Conservation (phyloP, 2,329 filamentous ascomycete genomes). For the Penicillium glabrum region DNA sequence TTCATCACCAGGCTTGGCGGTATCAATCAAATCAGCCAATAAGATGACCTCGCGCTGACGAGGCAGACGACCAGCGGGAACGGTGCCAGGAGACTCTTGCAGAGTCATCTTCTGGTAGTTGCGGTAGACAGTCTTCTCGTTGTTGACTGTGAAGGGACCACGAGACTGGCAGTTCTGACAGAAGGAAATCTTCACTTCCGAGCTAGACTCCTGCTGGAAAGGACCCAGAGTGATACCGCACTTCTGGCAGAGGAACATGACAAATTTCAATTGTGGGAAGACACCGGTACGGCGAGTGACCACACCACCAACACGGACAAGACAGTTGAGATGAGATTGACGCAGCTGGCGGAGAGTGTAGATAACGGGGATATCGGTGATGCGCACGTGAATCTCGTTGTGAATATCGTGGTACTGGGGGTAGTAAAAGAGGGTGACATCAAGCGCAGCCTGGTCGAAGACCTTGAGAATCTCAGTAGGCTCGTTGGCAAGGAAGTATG, state of each 20-base stretch:
- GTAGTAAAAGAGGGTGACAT: conserved; percentile 92
- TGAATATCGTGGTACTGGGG: conserved; percentile 98
- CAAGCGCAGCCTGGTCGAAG: conserved; percentile 95
- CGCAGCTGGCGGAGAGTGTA: conserved; percentile 94
- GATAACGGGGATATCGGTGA: conserved; percentile 89
- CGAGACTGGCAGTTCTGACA: conserved; percentile 96
- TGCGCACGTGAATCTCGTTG: conserved; percentile 94
- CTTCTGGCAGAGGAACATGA: conserved; percentile 96
- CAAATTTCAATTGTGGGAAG: conserved; percentile 96
- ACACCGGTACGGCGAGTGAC: conserved; percentile 93
- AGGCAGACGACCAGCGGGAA: conserved; percentile 90
- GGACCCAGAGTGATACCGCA: conserved; percentile 89
- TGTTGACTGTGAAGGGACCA: conserved; percentile 92
- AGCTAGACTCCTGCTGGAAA: conserved; percentile 95
- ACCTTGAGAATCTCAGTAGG: conserved; percentile 94
- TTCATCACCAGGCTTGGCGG: conserved; percentile 94
- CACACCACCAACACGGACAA: conserved; percentile 91
- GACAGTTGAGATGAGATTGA: conserved; percentile 92
- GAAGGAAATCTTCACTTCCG: conserved; percentile 93
- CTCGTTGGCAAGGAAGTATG: conserved; percentile 94
- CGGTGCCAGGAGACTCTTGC: conserved; percentile 94
- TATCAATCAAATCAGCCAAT: conserved; percentile 95
- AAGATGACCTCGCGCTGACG: conserved; percentile 92
- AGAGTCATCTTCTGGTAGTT: conserved; percentile 98
- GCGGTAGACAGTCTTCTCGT: conserved; percentile 95